Evolutionary conservation across 2,329 filamentous ascomycete species (phyloP).

Genomic region (Penicillium concentricum): DNA sequence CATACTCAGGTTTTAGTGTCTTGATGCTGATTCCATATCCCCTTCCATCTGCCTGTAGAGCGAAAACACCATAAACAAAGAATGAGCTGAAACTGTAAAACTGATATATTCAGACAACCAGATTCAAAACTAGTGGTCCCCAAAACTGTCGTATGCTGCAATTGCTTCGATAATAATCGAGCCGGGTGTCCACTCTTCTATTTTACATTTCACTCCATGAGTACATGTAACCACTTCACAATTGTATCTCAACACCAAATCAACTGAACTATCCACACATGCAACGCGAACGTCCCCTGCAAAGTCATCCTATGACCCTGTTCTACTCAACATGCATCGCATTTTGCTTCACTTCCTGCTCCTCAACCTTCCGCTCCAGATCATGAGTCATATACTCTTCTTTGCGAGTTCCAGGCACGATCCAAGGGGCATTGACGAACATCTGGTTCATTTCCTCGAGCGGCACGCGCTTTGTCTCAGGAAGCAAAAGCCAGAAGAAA

Average conservation of each 20-base stretch:
- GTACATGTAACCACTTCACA: background rate
- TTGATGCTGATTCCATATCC: too few species aligned
- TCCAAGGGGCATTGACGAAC: conserved; percentile 64
- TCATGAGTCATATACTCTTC: conserved; percentile 55
- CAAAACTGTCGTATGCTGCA: background rate
- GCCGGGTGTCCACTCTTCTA: too few species aligned
- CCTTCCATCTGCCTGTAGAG: too few species aligned
- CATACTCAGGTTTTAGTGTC: too few species aligned
- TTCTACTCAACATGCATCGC: conserved; percentile 17
- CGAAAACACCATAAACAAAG: too few species aligned
- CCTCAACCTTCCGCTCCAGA: conserved; percentile 58
- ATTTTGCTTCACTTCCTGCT: conserved; percentile 55
- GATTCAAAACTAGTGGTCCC: background rate
- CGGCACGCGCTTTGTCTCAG: conserved; percentile 63
- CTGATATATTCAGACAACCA: background rate
- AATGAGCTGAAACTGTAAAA: background rate
- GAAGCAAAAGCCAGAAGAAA: conserved; percentile 67
- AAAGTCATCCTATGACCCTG: background rate
- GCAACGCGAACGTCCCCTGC: background rate
- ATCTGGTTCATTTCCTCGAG: conserved; percentile 69
- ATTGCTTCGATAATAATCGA: background rate
- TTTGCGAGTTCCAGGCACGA: conserved; percentile 59
- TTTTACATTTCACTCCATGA: background rate
- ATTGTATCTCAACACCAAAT: background rate
- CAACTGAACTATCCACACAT: background rate